phyloP scores from a whole-genome alignment of 805 yeast species.

The Citeromyces matritensis region DNA sequence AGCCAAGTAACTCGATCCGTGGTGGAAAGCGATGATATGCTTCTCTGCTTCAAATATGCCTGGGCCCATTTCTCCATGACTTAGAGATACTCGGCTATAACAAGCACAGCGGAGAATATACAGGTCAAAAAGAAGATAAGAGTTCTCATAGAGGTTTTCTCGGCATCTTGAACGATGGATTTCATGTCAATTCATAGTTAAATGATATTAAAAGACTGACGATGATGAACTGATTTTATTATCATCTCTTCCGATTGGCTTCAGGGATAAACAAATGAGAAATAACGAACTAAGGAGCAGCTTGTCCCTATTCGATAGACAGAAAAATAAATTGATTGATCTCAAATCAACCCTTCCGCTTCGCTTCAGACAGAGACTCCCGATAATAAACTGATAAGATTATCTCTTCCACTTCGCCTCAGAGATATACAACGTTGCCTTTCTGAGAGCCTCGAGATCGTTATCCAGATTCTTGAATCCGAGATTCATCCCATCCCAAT shows the following conservation, averaged over 20 bases:
- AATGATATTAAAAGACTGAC: no score
- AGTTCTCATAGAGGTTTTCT: conserved; percentile 52
- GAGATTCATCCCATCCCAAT: conserved; percentile 54
- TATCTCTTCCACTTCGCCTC: no score
- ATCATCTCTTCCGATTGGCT: no score
- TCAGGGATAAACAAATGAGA: no score
- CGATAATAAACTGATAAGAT: no score
- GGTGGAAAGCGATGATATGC: conserved; percentile 12
- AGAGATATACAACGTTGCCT: conserved; percentile 40
- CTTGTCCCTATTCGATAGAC: no score
- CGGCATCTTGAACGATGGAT: conserved; percentile 49
- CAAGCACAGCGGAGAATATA: conserved; percentile 43
- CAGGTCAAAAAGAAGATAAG: conserved; percentile 68
- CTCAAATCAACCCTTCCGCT: no score
- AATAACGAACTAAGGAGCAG: no score
- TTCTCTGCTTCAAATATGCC: conserved; percentile 11
- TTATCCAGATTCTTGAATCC: conserved; percentile 27
- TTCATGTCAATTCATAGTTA: conserved; percentile 62
- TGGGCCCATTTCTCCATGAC: conserved; percentile 39
- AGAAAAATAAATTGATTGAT: no score
- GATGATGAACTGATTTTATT: no score
- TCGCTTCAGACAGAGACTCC: no score
- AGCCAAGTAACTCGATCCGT: conserved; percentile 52
- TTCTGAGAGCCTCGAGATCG: conserved; percentile 52
- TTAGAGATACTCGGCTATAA: conserved; percentile 48